Evolutionary conservation across 2,329 filamentous ascomycete genomes (phyloP), one percentile per base, ranked within the genome.

Genomic region (Thielaviopsis populi): DNA sequence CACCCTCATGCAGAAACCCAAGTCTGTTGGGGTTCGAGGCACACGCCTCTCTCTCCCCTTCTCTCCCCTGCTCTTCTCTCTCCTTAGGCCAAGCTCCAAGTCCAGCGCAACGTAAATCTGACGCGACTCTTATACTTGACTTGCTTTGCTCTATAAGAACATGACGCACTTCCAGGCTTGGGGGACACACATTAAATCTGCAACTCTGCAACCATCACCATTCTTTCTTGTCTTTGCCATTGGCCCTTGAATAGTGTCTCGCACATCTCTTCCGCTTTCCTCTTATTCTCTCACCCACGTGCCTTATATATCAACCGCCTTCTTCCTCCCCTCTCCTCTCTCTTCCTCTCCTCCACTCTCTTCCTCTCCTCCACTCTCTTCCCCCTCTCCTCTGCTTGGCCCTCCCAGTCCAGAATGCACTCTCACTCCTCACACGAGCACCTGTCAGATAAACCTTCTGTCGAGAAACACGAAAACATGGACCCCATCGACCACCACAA

Each of bases 381-480:
- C 30, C 30, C 30, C 30, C 30, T 7, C 30, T 7, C 30, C 30
- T 7, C 30, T 10, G 5, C 33, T 8, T 22, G 30, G 10, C 19
- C 11, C 24, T 42, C 2, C 56, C n/a, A 50, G 5, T 27, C 13
- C 33, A 62, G n/a, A 41, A 63, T 63, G 61, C 61, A 63, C 17
- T 63, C 61, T n/a, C 61, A 63, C 15, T 63, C 61, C 17, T 63
- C 61, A 17, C 50, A 50, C 13, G 61, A 63, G 27, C 33, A 63
- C 37, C 41, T 63, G 40, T 63, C 61, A 8, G 46, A 54, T 40
- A 66, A 66, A 58, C 61, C 64, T 17, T 66, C 64, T 6, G 56
- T 66, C 17, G 64, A 66, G 59, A 66, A 66, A 48, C 64, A 56
- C 33, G 64, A 66, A 63, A 46, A 54, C 60, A 61, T 62, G 53